Evolutionary conservation across 164 flowering plant species (phyloP).

Genomic region (Platanus orientalis): DNA sequence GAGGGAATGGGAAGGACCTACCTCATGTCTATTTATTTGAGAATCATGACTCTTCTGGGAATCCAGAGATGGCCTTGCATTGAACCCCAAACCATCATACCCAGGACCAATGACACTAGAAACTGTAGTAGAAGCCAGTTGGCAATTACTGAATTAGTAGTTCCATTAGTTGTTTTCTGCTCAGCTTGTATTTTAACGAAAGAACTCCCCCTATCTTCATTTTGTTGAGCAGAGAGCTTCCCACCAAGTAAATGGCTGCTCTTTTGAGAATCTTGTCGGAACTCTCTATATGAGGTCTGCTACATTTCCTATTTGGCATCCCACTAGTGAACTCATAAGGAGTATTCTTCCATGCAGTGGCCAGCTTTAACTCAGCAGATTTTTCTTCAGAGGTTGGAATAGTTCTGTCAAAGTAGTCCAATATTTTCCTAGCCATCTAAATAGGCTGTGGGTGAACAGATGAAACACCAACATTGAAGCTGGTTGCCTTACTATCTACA

Average conservation of each 20-base stretch:
- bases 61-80: no score
- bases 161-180: no score
- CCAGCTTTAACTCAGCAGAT: constrained; percentile 56
- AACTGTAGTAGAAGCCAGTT: no score
- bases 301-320: constrained; percentile 11
- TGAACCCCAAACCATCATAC: no score
- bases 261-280: constrained; percentile 15
- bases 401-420: constrained; percentile 74
- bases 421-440: constrained; percentile 58
- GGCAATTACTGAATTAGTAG: no score
- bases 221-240: constrained; percentile 17
- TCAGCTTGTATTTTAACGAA: no score
- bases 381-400: constrained; percentile 57
- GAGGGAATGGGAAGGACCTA: no score
- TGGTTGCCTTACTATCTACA: constrained; percentile 15
- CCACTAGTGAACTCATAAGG: constrained; percentile 24
- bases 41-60: no score
- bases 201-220: constrained; percentile 20
- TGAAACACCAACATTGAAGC: constrained; percentile 25
- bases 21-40: no score
- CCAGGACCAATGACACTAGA: no score
- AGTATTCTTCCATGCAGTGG: constrained; percentile 39
- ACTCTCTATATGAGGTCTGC: constrained; percentile 12
- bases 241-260: constrained; percentile 7
- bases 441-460: constrained; percentile 50